Evolutionary conservation across 2,329 filamentous ascomycete genomes (phyloP), one percentile per base, ranked within the genome.

Genomic region (Trichophyton simii): DNA sequence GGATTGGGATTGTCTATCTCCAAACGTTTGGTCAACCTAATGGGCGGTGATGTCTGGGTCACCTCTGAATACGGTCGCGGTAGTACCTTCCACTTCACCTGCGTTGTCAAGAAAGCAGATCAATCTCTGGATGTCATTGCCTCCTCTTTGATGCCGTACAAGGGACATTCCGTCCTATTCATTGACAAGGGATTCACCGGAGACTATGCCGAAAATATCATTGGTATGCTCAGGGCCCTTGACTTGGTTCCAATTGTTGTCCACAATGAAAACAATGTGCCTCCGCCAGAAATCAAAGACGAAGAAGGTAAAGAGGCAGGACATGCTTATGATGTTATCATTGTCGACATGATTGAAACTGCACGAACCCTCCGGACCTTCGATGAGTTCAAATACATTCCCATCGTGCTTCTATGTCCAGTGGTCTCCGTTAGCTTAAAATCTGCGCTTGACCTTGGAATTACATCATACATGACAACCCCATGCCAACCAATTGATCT

Each of bases 401-500:
- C 94, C 1, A 91, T 99, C 66, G 92, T 99, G 50, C 83, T 97
- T 64, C 78, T 97, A 54, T 94, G 91, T 52, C 91, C 92, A 0
- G 80, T 90, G 41, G 91, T 97, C 11, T 89, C 91, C 64, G 90
- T 97, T 67, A 95, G 86, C 73, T 81, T 99, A 68, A 96, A 96
- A 77, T 94, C 90, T 2, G 94, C 92, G 62, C 78, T 97, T 63
- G 94, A 97, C 72, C 82, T 97, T 65, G 92, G 94, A 65, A 96
- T 99, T 67, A 95, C 91, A n/a, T 96, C 91, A 58, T 97, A 96
- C 75, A 96, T 97, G 91, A 97, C 94, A 1, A 96, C 91, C 15
- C 94, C 94, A 7, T 97, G 94, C 76, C 83, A 92, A 69, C 84
- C 92, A 3, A 95, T 96, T 65, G 94, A 99, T 73, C 79, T 99